A percentile compares a stretch with the other conserved stretches of the same genome.
phyloP scores from a whole-genome alignment of 2,329 filamentous ascomycete genomes.

The Diaporthe sp. region DNA sequence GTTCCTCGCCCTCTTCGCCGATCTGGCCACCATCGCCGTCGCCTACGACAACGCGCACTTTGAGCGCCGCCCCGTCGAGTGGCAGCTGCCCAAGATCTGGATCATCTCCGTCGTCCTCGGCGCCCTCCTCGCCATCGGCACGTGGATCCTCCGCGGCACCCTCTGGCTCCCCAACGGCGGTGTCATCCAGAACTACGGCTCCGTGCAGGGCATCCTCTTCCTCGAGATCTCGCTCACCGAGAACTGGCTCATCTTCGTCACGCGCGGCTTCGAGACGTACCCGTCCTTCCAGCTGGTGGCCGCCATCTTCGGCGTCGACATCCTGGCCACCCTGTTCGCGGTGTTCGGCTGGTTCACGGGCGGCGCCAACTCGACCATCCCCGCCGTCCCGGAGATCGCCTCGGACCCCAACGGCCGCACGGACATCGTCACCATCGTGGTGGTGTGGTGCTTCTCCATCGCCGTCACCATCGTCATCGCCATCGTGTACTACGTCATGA shows the following conservation, averaged over 20 bases:
- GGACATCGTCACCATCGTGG: constrained; percentile 71
- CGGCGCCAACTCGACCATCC: constrained; percentile 44
- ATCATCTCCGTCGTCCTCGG: constrained; percentile 79
- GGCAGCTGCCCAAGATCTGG: constrained; percentile 87
- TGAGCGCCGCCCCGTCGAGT: constrained; percentile 80
- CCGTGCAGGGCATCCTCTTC: constrained; percentile 81
- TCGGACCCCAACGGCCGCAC: constrained; percentile 55
- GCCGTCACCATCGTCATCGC: constrained; percentile 75
- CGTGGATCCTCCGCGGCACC: constrained; percentile 80
- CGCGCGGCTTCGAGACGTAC: constrained; percentile 78
- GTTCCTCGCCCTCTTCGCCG: constrained; percentile 84
- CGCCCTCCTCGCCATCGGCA: constrained; percentile 75
- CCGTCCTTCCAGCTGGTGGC: constrained; percentile 80
- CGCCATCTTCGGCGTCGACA: constrained; percentile 79
- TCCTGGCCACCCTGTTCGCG: constrained; percentile 79
- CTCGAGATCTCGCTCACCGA: constrained; percentile 80
- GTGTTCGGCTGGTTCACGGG: constrained; percentile 78
- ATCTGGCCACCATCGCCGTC: constrained; percentile 83
- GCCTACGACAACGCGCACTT: constrained; percentile 85
- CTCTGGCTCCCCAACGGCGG: constrained; percentile 78
- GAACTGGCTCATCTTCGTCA: constrained; percentile 86
- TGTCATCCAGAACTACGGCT: constrained; percentile 81
- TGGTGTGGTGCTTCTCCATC: constrained; percentile 76
- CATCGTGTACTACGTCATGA: constrained; percentile 74
- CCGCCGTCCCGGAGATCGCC: constrained; percentile 45